Conservation (phyloP, 805 yeast species). For the Candida multigemmis region DNA sequence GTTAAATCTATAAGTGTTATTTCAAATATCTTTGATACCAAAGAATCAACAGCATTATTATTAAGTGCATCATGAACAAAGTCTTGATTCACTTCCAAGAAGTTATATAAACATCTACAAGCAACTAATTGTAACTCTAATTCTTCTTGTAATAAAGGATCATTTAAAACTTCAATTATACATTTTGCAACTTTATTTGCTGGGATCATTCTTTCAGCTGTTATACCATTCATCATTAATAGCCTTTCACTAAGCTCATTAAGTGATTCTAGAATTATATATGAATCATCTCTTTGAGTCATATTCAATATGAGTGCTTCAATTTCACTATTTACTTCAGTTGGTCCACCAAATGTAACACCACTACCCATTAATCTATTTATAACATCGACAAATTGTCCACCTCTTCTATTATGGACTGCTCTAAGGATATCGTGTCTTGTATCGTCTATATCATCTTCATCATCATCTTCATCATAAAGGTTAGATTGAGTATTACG, state of each 20-base stretch:
- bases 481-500: background rate
- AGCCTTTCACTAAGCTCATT: constrained; percentile 57
- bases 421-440: constrained; percentile 13
- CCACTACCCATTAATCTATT: constrained; percentile 25
- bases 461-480: constrained; percentile 8
- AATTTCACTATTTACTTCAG: constrained; percentile 19
- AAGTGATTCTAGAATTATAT: constrained; percentile 51
- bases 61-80: constrained; percentile 53
- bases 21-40: constrained; percentile 60
- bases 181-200: constrained; percentile 43
- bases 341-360: constrained; percentile 8
- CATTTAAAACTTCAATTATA: constrained; percentile 49
- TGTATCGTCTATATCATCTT: constrained; percentile 10
- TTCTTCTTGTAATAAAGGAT: constrained; percentile 50
- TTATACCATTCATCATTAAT: constrained; percentile 57
- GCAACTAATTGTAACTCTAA: constrained; percentile 77
- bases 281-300: constrained; percentile 45
- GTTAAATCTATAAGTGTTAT: constrained; percentile 84
- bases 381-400: constrained; percentile 20
- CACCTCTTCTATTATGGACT: constrained; percentile 2
- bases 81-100: constrained; percentile 66
- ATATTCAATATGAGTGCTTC: constrained; percentile 27
- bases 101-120: constrained; percentile 74
- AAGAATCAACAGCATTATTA: constrained; percentile 55
- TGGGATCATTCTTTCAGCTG: constrained; percentile 60